Evolutionary conservation across 2,329 filamentous ascomycete species (phyloP), one percentile per base, ranked within the genome.

Genomic region (Pseudogymnoascus destructans): DNA sequence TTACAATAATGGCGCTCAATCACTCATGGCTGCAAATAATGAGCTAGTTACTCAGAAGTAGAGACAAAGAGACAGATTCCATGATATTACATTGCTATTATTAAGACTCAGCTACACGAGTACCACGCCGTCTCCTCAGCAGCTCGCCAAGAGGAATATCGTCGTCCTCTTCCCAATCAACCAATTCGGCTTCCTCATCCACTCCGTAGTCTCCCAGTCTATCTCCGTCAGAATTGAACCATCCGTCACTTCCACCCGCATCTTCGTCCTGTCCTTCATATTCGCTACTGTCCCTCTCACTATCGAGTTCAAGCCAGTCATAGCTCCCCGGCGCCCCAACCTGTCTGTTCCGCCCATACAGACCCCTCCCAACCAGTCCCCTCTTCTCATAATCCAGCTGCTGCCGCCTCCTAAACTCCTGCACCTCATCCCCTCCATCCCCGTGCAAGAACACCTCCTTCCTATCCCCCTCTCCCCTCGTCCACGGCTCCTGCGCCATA

Each of bases 141-240:
- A 92, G 65, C 67, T 89, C 82, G 3, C 79, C 82, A 38, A 92
- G 71, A 0, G 87, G 87, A 11, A 92, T 72, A 64, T 90, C 82
- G 61, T 82, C 79, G 40, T 77, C 75, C 62, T 78, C 77, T 60
- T 75, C 74, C 19, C 25, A 21, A 10, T 55, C 21, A 25, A 68
- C 15, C 52, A 78, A 75, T 61, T 89, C 85, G 0, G 78, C 79
- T 11, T 87, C 85, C 65, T 89, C 86, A 64, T 92, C 88, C 0
- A 93, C 87, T 1, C 88, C 88, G 66, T 84, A 93, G 65, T 93
- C 88, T 40, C 79, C 76, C 55, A 93, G 71, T 32, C 81, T 75
- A 66, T 92, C 86, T 1, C 87, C 88, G 57, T 92, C 87, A 0
- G 80, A 77, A 63, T 91, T 92, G 0, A 77, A 81, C 87, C 87